phyloP scores from a whole-genome alignment of 1,139 yeast species.

The Entelexis paramagnoliae region DNA sequence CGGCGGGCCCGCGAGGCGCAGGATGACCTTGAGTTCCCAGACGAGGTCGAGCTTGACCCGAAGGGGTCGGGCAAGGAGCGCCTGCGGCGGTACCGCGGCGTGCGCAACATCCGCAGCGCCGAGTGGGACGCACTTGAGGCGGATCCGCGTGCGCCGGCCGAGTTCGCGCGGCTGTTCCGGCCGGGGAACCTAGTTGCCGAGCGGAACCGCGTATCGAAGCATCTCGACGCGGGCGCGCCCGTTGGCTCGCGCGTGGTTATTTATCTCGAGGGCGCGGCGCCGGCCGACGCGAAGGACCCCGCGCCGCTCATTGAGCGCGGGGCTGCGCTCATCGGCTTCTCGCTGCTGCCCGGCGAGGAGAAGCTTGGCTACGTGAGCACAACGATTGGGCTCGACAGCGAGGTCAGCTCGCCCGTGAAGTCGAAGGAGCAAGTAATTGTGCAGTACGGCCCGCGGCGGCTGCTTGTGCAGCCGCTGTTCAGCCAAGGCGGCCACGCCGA shows the following conservation, averaged over 20 bases:
- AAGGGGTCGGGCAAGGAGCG: conserved; percentile 63
- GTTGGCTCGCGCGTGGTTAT: conserved; percentile 58
- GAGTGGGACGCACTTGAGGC: conserved; percentile 82
- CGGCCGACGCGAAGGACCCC: background rate
- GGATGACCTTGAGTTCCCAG: conserved; percentile 91
- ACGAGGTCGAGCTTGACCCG: conserved; percentile 81
- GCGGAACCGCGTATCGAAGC: conserved; percentile 55
- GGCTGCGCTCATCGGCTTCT: conserved; percentile 43
- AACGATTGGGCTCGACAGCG: conserved; percentile 80
- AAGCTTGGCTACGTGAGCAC: conserved; percentile 74
- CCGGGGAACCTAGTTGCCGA: conserved; percentile 72
- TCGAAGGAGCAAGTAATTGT: conserved; percentile 69
- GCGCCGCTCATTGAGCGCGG: conserved; percentile 45
- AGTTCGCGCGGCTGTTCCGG: conserved; percentile 67
- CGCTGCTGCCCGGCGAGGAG: conserved; percentile 76
- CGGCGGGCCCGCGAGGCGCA: conserved; percentile 62
- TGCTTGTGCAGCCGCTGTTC: conserved; percentile 72
- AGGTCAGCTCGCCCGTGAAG: conserved; percentile 62
- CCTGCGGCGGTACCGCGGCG: conserved; percentile 70
- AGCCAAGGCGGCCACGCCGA: conserved; percentile 63
- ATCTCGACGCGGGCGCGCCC: conserved; percentile 37
- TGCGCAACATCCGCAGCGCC: conserved; percentile 68
- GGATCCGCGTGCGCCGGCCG: conserved; percentile 64
- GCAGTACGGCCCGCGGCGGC: conserved; percentile 89
- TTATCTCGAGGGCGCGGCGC: conserved; percentile 38